Evolutionary conservation across 257 asterid species (phyloP), one percentile per base, ranked within the genome.

Genomic region (Leptodermis oblonga): DNA sequence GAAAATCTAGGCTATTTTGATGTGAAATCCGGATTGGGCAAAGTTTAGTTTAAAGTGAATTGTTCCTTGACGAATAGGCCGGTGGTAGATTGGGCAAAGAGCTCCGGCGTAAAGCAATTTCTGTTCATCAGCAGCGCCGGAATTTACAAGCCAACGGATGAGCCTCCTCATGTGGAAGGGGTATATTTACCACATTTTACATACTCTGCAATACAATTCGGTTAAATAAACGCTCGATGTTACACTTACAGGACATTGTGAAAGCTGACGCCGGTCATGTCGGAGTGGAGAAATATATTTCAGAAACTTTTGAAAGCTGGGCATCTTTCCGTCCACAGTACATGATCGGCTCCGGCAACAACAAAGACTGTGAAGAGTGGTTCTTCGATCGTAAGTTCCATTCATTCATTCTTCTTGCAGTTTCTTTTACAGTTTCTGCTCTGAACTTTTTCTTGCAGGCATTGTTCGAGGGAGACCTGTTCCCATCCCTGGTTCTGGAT

Each of bases 311-410:
- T 46, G 81, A 67, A 13, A 83, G 73, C 58, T 93, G 97, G 99
- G 83, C 88, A 26, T 67, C 87, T 5, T 93, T 93, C 84, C 95
- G 98, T 5, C 98, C 98, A 36, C 98, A 93, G 14, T 93, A 93
- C 86, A 93, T 90, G 96, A 90, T 82, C 17, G 97, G 98, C 68
- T 90, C 98, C 2, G 99, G 99, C 53, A 93, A 93, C 79, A 92
- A 92, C 86, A 93, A 93, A 78, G 98, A 93, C 65, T 90, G 97
- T 52, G 98, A 90, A 80, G 97, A 93, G 77, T 93, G 98, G 98
- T 93, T 93, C 83, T 93, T 93, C 61, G 98, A 89, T 73, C 92
- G 98, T 92, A 87, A 80, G 96, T 70, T 42, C n/a, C 5, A 58
- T 26, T 22, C n/a, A n/a, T n/a, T n/a, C n/a, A n/a, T n/a, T 43